Evolutionary conservation across 163 green algal species (phyloP).

Genomic region (Scenedesmus sp.): DNA sequence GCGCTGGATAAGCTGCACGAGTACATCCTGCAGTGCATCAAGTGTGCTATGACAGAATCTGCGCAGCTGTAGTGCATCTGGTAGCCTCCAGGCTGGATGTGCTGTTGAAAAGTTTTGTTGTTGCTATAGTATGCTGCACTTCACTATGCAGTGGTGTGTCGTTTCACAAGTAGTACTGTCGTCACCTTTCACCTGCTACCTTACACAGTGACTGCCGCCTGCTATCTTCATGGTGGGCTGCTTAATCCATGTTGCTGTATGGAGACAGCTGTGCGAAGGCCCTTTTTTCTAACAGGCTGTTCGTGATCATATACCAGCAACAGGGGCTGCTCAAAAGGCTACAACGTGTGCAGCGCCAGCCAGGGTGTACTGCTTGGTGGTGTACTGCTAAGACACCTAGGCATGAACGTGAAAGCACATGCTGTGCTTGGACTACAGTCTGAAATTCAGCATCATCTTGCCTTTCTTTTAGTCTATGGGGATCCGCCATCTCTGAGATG

Average conservation of each 20-base stretch:
- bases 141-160: neutral
- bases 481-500: neutral
- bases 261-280: too few relatives aligned
- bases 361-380: neutral
- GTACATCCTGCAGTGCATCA: slow-evolving; percentile 84
- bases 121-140: neutral
- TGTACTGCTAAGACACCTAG: slow-evolving; percentile 8
- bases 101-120: neutral
- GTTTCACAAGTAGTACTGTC: neutral
- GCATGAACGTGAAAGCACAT: neutral
- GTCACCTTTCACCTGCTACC: too few relatives aligned
- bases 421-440: neutral
- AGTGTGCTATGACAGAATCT: slow-evolving; percentile 59
- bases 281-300: too few relatives aligned
- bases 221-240: too few relatives aligned
- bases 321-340: neutral
- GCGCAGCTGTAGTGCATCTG: neutral
- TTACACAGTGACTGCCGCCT: too few relatives aligned
- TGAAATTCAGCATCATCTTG: neutral
- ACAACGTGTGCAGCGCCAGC: neutral
- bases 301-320: too few relatives aligned
- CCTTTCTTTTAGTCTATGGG: neutral
- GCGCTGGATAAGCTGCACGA: slow-evolving; percentile 82
- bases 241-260: too few relatives aligned
- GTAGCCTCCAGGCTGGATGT: neutral